A percentile compares a stretch with the other conserved stretches of the same genome.
Evolutionary conservation across 1,284 basidiomycete genomes (phyloP).

Genomic region (Anthracocystis setariae): DNA sequence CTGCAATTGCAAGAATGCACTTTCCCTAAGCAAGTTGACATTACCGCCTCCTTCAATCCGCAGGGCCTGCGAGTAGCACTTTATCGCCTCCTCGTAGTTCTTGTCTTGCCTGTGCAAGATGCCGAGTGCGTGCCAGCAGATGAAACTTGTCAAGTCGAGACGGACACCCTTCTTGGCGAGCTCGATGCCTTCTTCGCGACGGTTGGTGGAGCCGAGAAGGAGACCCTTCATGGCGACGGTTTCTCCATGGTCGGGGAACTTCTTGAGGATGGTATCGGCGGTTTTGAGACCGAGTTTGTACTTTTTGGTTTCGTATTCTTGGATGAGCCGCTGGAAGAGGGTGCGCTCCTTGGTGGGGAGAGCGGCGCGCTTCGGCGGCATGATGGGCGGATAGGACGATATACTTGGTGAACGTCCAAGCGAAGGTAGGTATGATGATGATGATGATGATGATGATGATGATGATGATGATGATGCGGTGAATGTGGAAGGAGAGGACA

Average conservation of each 20-base stretch:
- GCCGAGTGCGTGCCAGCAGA: slow-evolving; percentile 98
- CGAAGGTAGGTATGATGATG: neutral
- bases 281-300: slow-evolving; percentile 90
- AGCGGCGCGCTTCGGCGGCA: slow-evolving; percentile 59
- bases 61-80: slow-evolving; percentile 81
- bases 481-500: neutral
- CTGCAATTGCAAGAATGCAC: slow-evolving; percentile 88
- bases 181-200: slow-evolving; percentile 75
- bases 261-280: slow-evolving; percentile 93
- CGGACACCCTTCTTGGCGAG: slow-evolving; percentile 85
- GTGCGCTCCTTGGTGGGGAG: slow-evolving; percentile 85
- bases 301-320: slow-evolving; percentile 83
- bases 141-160: slow-evolving; percentile 89
- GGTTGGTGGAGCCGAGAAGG: slow-evolving; percentile 56
- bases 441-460: too few species aligned
- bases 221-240: slow-evolving; percentile 66
- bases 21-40: slow-evolving; percentile 89
- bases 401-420: neutral
- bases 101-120: slow-evolving; percentile 75
- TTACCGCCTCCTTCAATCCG: slow-evolving; percentile 88
- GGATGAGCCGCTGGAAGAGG: slow-evolving; percentile 86
- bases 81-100: slow-evolving; percentile 86
- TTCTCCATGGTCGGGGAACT: slow-evolving; percentile 89
- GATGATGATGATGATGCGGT: neutral
- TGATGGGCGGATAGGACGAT: neutral